These are phyloP conservation scores for Myxozyma neotropica DNA, from an alignment of 805 yeast species.

Conservation along the genomic window DNA sequence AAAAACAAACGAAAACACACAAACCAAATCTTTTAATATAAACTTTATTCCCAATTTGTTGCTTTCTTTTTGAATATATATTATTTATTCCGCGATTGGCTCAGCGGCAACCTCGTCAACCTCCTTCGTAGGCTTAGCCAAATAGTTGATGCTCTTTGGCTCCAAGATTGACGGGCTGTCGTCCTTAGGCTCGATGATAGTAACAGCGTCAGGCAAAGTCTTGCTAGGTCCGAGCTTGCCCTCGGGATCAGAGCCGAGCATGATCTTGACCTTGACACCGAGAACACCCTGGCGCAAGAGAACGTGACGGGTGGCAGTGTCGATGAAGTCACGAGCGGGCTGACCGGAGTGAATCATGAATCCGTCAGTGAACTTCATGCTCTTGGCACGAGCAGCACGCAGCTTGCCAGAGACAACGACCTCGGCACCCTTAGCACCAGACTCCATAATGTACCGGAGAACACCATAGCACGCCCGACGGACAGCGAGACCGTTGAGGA, in stretches of 20 bases:
- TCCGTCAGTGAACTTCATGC: slow-evolving; percentile 99
- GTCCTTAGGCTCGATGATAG: slow-evolving; percentile 87
- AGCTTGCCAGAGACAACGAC: slow-evolving; percentile 99
- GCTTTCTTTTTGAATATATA: not conserved
- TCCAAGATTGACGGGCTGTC: slow-evolving; percentile 80
- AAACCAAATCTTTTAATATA: not conserved
- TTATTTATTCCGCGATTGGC: slow-evolving; percentile 1
- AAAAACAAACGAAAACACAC: not conserved
- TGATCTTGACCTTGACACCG: slow-evolving; percentile 99
- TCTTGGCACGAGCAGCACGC: slow-evolving; percentile 99
- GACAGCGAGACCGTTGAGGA: slow-evolving; percentile 97
- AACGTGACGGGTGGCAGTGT: slow-evolving; percentile 98
- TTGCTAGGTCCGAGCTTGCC: slow-evolving; percentile 76
- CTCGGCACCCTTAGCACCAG: slow-evolving; percentile 99
- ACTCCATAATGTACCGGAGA: slow-evolving; percentile 99
- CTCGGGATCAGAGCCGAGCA: slow-evolving; percentile 91
- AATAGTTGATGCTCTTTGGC: slow-evolving; percentile 50
- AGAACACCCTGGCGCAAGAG: slow-evolving; percentile 99
- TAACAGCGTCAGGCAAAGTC: slow-evolving; percentile 89
- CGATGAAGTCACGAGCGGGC: slow-evolving; percentile 98
- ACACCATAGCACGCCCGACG: slow-evolving; percentile 99
- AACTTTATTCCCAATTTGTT: not conserved
- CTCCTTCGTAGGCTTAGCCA: slow-evolving; percentile 17
- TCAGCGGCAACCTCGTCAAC: slow-evolving; percentile 16
- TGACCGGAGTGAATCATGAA: slow-evolving; percentile 99